These are phyloP conservation scores for Diaporthe humulicola DNA, from an alignment of 2,329 filamentous ascomycete genomes.

Conservation along the genomic window DNA sequence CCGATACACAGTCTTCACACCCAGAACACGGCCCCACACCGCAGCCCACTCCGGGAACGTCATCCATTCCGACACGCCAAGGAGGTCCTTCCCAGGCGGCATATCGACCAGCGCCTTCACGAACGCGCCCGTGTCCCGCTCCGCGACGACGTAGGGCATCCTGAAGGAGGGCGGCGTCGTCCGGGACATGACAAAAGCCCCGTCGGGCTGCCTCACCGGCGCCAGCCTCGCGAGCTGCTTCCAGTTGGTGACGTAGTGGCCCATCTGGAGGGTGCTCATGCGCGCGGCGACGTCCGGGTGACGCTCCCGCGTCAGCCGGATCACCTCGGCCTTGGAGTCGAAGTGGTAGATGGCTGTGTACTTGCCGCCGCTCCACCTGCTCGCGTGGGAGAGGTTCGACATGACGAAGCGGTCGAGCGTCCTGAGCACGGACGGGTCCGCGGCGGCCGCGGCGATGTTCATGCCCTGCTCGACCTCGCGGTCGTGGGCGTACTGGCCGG, in stretches of 20 bases:
- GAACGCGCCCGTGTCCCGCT: constrained; percentile 8
- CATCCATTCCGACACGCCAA: constrained; percentile 16
- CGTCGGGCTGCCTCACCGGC: constrained; percentile 35
- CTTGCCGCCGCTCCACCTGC: constrained; percentile 36
- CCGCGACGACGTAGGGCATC: constrained; percentile 15
- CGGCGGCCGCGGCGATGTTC: constrained; percentile 47
- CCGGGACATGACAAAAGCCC: constrained; percentile 30
- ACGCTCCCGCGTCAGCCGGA: constrained; percentile 20
- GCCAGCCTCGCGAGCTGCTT: constrained; percentile 32
- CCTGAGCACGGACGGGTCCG: constrained; percentile 22
- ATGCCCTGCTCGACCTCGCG: constrained; percentile 37
- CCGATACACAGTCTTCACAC: background rate
- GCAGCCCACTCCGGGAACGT: background rate
- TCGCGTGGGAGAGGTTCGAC: constrained; percentile 36
- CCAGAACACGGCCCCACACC: constrained; percentile 10
- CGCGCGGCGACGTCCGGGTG: constrained; percentile 30
- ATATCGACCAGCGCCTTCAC: constrained; percentile 20
- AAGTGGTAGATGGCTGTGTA: constrained; percentile 40
- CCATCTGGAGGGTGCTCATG: constrained; percentile 38
- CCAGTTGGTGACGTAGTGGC: constrained; percentile 39
- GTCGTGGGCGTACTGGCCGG: constrained; percentile 33
- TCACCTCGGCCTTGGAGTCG: constrained; percentile 40
- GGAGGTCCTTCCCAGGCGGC: constrained; percentile 14
- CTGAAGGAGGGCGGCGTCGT: background rate
- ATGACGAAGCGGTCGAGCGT: constrained; percentile 40